Evolutionary conservation across 2,329 filamentous ascomycete genomes (phyloP).

Genomic region (Colletotrichum phormii): DNA sequence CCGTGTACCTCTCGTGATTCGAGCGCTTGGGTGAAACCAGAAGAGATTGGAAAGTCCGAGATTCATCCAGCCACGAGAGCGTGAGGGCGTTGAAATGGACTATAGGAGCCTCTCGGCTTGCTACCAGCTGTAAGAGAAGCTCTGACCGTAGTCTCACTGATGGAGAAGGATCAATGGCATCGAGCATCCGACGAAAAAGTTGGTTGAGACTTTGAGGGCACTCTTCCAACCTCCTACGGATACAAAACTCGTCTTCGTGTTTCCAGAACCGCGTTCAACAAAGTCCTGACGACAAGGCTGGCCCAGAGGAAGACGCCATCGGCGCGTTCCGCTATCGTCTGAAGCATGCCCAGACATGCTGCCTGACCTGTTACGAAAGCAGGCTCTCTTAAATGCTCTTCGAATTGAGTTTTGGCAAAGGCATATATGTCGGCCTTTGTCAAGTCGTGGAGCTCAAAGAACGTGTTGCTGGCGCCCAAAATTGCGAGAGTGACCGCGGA

Average conservation of each 20-base stretch:
- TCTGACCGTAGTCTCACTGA: background rate
- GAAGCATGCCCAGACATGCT: background rate
- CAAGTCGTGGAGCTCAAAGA: background rate
- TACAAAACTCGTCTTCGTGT: background rate
- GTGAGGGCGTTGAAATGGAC: background rate
- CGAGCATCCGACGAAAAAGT: background rate
- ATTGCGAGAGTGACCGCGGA: background rate
- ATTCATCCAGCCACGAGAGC: background rate
- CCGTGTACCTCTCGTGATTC: background rate
- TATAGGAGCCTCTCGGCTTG: background rate
- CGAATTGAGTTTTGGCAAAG: too few species aligned
- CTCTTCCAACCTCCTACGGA: background rate
- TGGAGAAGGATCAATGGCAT: background rate
- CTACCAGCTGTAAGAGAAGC: background rate
- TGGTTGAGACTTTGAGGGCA: background rate
- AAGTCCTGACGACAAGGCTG: background rate
- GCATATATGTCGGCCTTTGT: background rate
- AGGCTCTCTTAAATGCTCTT: background rate
- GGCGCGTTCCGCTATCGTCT: background rate
- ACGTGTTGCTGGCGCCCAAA: background rate
- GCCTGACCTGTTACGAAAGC: background rate
- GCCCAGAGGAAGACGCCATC: background rate
- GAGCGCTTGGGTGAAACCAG: background rate
- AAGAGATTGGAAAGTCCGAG: background rate
- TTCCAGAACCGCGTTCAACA: background rate